Percentiles rank a stretch among this genome's conserved stretches.
Evolutionary conservation across 768 basidiomycete species (phyloP).

Genomic region (Fomitopsis serialis): DNA sequence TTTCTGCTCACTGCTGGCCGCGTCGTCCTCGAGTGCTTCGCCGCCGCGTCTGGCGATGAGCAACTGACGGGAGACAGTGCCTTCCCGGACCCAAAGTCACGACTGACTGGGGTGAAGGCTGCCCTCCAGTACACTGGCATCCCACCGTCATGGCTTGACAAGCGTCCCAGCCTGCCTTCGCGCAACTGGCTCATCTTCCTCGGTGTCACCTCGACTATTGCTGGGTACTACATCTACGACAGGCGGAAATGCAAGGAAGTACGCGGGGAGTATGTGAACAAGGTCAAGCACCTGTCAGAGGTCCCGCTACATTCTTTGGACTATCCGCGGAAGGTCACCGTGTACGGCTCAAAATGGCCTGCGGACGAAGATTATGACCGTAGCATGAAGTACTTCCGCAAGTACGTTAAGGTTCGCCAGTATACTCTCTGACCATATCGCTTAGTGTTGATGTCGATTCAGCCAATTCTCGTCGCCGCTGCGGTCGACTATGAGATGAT

Average conservation of each 20-base stretch:
- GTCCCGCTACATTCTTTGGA: conserved; percentile 60
- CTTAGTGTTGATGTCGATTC: conserved; percentile 10
- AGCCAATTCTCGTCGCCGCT: conserved; percentile 94
- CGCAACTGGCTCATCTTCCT: conserved; percentile 95
- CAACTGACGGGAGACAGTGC: conserved; percentile 18
- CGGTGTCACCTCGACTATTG: conserved; percentile 60
- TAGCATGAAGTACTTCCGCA: conserved; percentile 84
- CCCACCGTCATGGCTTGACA: conserved; percentile 73
- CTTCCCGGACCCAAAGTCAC: conserved; percentile 12
- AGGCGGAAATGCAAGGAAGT: conserved; percentile 74
- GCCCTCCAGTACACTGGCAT: conserved; percentile 65
- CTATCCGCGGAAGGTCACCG: conserved; percentile 71
- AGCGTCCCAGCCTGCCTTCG: conserved; percentile 82
- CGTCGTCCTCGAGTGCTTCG: not conserved
- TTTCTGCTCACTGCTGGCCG: not conserved
- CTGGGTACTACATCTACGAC: conserved; percentile 83
- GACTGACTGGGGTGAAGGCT: conserved; percentile 49
- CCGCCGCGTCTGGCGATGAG: conserved; percentile 15
- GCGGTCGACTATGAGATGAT: conserved; percentile 90
- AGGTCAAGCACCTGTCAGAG: conserved; percentile 74
- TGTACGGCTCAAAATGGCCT: conserved; percentile 89
- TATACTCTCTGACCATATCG: conserved; percentile 10
- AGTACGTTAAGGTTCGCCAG: conserved; percentile 87
- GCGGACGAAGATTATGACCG: conserved; percentile 91
- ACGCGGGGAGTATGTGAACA: conserved; percentile 70